Evolutionary conservation across 176 grass and related monocot species (phyloP), one percentile per base, ranked within the genome.

Genomic region (Oryza officinalis): DNA sequence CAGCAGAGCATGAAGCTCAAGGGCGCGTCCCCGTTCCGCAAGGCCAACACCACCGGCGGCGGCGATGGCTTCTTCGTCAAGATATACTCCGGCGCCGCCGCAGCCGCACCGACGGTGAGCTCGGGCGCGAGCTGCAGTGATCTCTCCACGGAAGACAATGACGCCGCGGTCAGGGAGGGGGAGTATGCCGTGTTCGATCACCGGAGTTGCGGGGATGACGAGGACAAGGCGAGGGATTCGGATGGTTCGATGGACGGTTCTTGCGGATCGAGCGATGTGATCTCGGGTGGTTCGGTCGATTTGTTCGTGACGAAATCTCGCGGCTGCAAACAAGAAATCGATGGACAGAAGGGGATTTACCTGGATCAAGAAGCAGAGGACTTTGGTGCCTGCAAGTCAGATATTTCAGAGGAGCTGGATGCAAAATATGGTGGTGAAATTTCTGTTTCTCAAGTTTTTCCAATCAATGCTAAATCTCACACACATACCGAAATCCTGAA

Each of bases 1-100:
- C 93, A 94, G 82, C 85, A 93, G 83, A 87, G 80, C 35, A 90
- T 98, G 87, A 95, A 93, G 86, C 84, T 94, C 31, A 89, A 87
- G 87, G 91, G 93, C 69, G 68, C 84, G 30, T 90, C 91, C 31
- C 89, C 89, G 22, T 91, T 95, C 80, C 87, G 85, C 81, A 82
- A 76, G 38, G 43, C 73, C 7, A 68, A n/a, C 43, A 83, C 23
- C 31, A 69, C 27, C 59, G 14, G 31, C 60, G 76, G 33, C 85
- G 45, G 44, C 63, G 45, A 71, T 15, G 86, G 86, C 23, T 89
- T 83, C 83, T 92, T 95, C 61, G 74, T 92, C 72, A 80, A 95
- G 85, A 67, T 94, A 57, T 89, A 74, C 43, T 44, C 84, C 65
- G 73, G 38, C 8, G 52, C 71, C 1, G 66, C 59, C 4, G 67